Percentiles rank a stretch among this genome's conserved stretches.
Conservation (phyloP, 805 yeast species). For the Nematodospora valgi region DNA sequence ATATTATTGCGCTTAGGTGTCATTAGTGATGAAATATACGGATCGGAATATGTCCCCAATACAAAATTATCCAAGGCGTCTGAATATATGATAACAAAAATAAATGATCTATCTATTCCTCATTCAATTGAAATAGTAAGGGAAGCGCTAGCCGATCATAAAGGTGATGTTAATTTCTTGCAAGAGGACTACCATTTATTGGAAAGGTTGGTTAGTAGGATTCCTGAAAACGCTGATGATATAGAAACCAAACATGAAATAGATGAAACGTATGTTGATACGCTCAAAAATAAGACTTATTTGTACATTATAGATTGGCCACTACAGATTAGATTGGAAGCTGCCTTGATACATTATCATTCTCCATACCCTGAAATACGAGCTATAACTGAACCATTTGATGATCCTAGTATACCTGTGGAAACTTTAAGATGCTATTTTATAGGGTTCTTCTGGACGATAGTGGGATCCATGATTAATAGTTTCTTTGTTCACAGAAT, state of each 20-base stretch:
- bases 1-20: slow-evolving; percentile 21
- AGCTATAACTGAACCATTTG: slow-evolving; percentile 37
- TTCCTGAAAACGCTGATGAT: slow-evolving; percentile 15
- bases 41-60: slow-evolving; percentile 1
- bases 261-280: slow-evolving; percentile 8
- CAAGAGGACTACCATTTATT: slow-evolving; percentile 32
- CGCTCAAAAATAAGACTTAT: slow-evolving; percentile 19
- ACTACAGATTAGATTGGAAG: slow-evolving; percentile 34
- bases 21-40: slow-evolving; percentile 19
- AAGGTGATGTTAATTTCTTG: slow-evolving; percentile 33
- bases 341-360: slow-evolving; percentile 34
- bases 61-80: slow-evolving; percentile 9
- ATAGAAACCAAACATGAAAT: slow-evolving; percentile 3
- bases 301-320: slow-evolving; percentile 29
- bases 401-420: slow-evolving; percentile 28
- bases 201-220: slow-evolving; percentile 20
- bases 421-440: slow-evolving; percentile 40
- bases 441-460: slow-evolving; percentile 39
- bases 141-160: slow-evolving; percentile 33
- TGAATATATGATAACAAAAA: slow-evolving; percentile 27
- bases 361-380: slow-evolving; percentile 42
- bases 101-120: slow-evolving; percentile 18
- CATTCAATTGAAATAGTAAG: slow-evolving; percentile 31
- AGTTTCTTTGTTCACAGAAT: slow-evolving; percentile 41
- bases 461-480: slow-evolving; percentile 37